Conservation (phyloP, 2,329 filamentous ascomycete genomes). For the Colletotrichum trifolii region DNA sequence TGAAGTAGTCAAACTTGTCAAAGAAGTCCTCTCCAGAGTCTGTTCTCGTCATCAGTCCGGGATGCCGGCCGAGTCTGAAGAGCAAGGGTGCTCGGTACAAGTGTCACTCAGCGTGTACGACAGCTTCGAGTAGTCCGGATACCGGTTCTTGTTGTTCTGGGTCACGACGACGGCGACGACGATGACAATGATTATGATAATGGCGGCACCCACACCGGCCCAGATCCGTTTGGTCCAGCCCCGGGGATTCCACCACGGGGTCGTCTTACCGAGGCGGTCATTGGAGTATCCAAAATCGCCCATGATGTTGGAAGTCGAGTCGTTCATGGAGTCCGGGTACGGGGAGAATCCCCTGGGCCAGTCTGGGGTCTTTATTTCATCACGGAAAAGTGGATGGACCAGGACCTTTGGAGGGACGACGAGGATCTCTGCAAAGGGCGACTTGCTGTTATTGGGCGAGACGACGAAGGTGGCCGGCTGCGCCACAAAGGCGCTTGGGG, state of each 20-base stretch:
- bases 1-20: slow-evolving; percentile 65
- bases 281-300: slow-evolving; percentile 18
- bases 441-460: slow-evolving; percentile 16
- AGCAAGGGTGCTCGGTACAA: slow-evolving; percentile 50
- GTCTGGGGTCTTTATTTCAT: slow-evolving; percentile 34
- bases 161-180: slow-evolving; percentile 59
- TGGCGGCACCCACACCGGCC: slow-evolving; percentile 52
- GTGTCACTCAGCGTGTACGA: slow-evolving; percentile 61
- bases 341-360: slow-evolving; percentile 29
- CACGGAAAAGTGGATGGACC: slow-evolving; percentile 33
- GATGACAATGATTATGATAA: slow-evolving; percentile 60
- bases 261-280: slow-evolving; percentile 8
- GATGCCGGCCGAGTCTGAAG: not conserved
- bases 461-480: slow-evolving; percentile 27
- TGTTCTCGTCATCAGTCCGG: slow-evolving; percentile 40
- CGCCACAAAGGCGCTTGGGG: slow-evolving; percentile 29
- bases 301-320: slow-evolving; percentile 30
- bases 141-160: slow-evolving; percentile 51
- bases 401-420: slow-evolving; percentile 34
- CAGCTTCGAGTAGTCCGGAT: slow-evolving; percentile 60
- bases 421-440: slow-evolving; percentile 29
- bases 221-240: slow-evolving; percentile 66
- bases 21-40: slow-evolving; percentile 63
- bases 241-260: slow-evolving; percentile 55
- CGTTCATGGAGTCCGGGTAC: slow-evolving; percentile 25